Percentiles rank a stretch among this genome's conserved stretches.
These are phyloP conservation scores for Alternaria novae-zelandiae DNA, from an alignment of 2,329 filamentous ascomycete genomes.

Conservation along the genomic window DNA sequence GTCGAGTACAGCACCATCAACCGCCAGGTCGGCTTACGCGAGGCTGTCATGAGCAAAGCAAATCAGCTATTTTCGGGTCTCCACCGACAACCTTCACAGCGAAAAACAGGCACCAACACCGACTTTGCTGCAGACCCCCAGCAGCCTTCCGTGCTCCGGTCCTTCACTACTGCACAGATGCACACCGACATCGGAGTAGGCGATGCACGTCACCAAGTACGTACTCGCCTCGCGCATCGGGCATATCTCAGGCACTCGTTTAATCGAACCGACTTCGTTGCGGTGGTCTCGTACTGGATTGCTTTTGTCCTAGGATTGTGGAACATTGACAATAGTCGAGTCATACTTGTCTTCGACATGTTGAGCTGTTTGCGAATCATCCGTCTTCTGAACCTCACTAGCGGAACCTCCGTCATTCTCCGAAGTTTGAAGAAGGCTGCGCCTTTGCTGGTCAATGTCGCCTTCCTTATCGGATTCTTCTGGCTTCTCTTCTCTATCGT, in stretches of 20 bases:
- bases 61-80: slow-evolving; percentile 77
- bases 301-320: slow-evolving; percentile 76
- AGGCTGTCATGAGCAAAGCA: slow-evolving; percentile 77
- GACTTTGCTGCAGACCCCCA: slow-evolving; percentile 41
- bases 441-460: slow-evolving; percentile 87
- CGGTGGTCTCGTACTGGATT: slow-evolving; percentile 94
- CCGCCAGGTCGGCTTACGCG: slow-evolving; percentile 74
- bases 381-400: slow-evolving; percentile 87
- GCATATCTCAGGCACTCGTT: slow-evolving; percentile 95
- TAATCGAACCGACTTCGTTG: slow-evolving; percentile 93
- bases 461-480: slow-evolving; percentile 94
- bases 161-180: slow-evolving; percentile 75
- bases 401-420: slow-evolving; percentile 92
- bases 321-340: slow-evolving; percentile 70
- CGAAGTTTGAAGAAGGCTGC: slow-evolving; percentile 95
- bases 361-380: slow-evolving; percentile 92
- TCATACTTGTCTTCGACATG: slow-evolving; percentile 94
- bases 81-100: slow-evolving; percentile 73
- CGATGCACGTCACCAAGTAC: slow-evolving; percentile 77
- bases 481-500: slow-evolving; percentile 98
- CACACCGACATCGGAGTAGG: slow-evolving; percentile 60
- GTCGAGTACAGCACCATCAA: slow-evolving; percentile 91
- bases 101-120: slow-evolving; percentile 52
- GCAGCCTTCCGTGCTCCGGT: slow-evolving; percentile 73
- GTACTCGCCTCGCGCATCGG: slow-evolving; percentile 83